A percentile compares a stretch with the other conserved stretches of the same genome.
phyloP scores from a whole-genome alignment of 202 grass and related monocot genomes.

The Miscanthus sacchariflorus region DNA sequence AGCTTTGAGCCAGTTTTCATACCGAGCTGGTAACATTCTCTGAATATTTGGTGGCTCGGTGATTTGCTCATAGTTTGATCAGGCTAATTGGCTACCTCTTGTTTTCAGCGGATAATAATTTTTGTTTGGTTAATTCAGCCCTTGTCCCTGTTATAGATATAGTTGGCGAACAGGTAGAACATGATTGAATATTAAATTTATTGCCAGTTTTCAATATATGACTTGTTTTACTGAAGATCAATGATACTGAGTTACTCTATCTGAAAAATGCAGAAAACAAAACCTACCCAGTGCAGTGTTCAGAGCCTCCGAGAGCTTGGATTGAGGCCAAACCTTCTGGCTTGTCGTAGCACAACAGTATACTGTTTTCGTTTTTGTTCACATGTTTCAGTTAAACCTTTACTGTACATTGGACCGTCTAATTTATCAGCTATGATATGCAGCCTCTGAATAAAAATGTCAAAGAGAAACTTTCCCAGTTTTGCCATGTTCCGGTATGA shows the following conservation, averaged over 20 bases:
- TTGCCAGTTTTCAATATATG: not conserved
- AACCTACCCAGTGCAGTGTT: conserved; percentile 77
- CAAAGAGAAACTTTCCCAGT: conserved; percentile 79
- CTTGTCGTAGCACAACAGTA: conserved; percentile 61
- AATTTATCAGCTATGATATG: not conserved
- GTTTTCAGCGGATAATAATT: conserved; percentile 34
- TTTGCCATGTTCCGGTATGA: conserved; percentile 74
- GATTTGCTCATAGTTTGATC: not conserved
- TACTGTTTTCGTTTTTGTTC: not conserved
- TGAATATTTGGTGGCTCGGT: not conserved
- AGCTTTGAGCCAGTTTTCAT: conserved; percentile 83
- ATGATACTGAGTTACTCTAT: not conserved
- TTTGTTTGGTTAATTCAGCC: conserved; percentile 82
- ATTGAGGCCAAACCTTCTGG: conserved; percentile 72
- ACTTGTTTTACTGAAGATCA: not conserved
- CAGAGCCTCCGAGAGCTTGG: conserved; percentile 69
- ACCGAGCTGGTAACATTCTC: conserved; percentile 64
- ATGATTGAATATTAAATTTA: not conserved
- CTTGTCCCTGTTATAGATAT: conserved; percentile 76
- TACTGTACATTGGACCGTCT: not conserved
- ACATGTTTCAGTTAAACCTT: not conserved
- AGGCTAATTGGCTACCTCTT: not conserved
- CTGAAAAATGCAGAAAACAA: conserved; percentile 75
- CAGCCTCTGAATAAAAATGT: conserved; percentile 72
- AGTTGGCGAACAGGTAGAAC: conserved; percentile 80